A percentile compares a stretch with the other conserved stretches of the same genome.
These are phyloP conservation scores for Penicillium cinerascens DNA, from an alignment of 495 filamentous ascomycete species.

Conservation along the genomic window DNA sequence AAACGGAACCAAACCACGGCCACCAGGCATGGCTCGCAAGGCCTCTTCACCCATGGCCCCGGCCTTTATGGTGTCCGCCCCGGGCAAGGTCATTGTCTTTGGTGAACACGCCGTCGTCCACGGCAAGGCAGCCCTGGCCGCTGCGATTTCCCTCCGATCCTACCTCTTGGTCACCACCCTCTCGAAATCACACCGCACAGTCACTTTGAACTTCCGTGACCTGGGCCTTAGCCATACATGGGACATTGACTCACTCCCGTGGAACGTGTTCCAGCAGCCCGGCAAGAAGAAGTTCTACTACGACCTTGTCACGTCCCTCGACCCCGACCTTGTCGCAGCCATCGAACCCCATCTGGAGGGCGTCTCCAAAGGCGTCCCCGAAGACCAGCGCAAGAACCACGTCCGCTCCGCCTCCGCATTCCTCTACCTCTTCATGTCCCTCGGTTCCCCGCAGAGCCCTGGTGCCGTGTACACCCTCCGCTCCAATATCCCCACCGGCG, in stretches of 20 bases:
- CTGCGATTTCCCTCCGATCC: constrained; percentile 88
- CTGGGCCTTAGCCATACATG: constrained; percentile 83
- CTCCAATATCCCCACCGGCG: constrained; percentile 89
- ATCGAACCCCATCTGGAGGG: constrained; percentile 69
- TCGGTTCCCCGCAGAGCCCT: constrained; percentile 72
- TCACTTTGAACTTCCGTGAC: constrained; percentile 84
- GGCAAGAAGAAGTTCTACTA: constrained; percentile 92
- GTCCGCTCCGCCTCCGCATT: constrained; percentile 77
- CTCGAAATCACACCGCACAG: constrained; percentile 77
- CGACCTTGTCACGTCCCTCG: constrained; percentile 77
- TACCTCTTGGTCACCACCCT: constrained; percentile 92
- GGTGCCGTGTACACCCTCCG: constrained; percentile 87
- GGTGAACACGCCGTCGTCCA: constrained; percentile 96
- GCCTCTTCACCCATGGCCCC: constrained; percentile 61
- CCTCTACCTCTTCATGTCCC: constrained; percentile 87
- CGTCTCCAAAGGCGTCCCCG: constrained; percentile 62
- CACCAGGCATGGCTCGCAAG: constrained; percentile 39
- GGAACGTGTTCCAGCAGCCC: constrained; percentile 71
- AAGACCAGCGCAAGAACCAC: constrained; percentile 71
- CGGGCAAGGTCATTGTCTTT: constrained; percentile 95
- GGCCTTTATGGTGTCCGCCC: constrained; percentile 94
- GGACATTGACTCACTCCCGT: constrained; percentile 87
- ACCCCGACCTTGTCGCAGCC: constrained; percentile 72
- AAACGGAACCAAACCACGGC: constrained; percentile 14
- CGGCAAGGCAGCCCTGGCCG: constrained; percentile 93